Conservation (phyloP, 2,329 filamentous ascomycete species). For the Sporothrix variecibatus region DNA sequence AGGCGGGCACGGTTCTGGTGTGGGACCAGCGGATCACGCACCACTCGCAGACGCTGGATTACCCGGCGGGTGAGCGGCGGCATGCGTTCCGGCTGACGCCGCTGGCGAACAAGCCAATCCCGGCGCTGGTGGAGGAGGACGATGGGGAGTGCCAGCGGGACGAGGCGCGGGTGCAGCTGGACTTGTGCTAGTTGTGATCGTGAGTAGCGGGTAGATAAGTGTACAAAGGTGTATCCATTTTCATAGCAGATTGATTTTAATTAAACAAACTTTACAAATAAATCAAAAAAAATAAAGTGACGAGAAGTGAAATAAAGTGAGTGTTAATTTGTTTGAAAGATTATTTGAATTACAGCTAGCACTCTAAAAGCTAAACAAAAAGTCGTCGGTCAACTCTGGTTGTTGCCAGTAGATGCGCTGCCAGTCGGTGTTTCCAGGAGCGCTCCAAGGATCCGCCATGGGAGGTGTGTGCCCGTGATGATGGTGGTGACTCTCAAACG, state of each 20-base stretch:
- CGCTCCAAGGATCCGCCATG: neutral
- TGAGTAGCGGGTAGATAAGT: neutral
- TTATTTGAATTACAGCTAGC: neutral
- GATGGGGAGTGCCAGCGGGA: conserved; percentile 8
- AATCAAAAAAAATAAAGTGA: neutral
- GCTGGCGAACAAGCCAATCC: conserved; percentile 21
- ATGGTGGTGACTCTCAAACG: neutral
- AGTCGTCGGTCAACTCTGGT: conserved; percentile 19
- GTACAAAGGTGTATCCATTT: neutral
- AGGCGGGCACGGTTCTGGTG: conserved; percentile 17
- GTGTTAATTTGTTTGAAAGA: neutral
- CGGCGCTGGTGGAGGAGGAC: conserved; percentile 16
- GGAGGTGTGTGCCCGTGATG: neutral
- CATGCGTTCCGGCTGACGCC: conserved; percentile 21
- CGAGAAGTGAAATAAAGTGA: too few relatives aligned
- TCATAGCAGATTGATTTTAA: neutral
- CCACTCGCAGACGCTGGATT: conserved; percentile 22
- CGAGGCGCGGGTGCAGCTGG: neutral
- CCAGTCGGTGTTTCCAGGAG: neutral
- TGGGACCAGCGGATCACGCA: conserved; percentile 23
- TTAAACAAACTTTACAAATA: neutral
- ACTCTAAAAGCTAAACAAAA: conserved; percentile 30
- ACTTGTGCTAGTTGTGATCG: neutral
- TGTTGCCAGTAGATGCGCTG: conserved; percentile 25
- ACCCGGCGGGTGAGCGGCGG: conserved; percentile 22